Evolutionary conservation across 176 grass and related monocot genomes (phyloP).

Genomic region (Tuctoria greenei): DNA sequence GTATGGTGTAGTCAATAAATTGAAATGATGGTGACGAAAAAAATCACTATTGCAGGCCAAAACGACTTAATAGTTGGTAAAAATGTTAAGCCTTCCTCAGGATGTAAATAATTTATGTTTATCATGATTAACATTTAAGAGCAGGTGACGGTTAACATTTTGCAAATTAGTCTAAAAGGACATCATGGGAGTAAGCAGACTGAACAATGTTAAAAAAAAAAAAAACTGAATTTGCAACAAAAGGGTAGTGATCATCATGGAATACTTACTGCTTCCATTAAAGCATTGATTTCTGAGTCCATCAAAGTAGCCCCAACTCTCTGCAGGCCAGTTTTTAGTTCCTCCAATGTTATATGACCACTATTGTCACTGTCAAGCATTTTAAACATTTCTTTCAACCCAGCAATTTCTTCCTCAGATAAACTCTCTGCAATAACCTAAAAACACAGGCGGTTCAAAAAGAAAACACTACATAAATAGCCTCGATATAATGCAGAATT

Average conservation of each 20-base stretch:
- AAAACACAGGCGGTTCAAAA: constrained; percentile 8
- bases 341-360: constrained; percentile 71
- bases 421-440: constrained; percentile 79
- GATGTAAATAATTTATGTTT: neutral
- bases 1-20: neutral
- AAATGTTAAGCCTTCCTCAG: neutral
- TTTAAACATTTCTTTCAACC: constrained; percentile 83
- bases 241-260: neutral
- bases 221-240: neutral
- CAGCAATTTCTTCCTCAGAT: constrained; percentile 82
- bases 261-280: constrained; percentile 74
- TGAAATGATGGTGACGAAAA: constrained; percentile 9
- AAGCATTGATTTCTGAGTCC: constrained; percentile 71
- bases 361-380: constrained; percentile 78
- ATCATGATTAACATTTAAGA: neutral
- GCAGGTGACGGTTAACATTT: neutral
- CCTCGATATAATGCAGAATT: neutral
- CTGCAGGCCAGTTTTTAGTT: constrained; percentile 62
- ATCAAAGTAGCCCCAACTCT: constrained; percentile 71
- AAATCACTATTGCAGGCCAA: constrained; percentile 12
- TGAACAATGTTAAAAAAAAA: neutral
- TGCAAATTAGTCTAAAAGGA: neutral
- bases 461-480: neutral
- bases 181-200: neutral
- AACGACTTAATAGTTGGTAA: constrained; percentile 12